Conservation (phyloP, 768 basidiomycete species). For the Harrya chromipes region DNA sequence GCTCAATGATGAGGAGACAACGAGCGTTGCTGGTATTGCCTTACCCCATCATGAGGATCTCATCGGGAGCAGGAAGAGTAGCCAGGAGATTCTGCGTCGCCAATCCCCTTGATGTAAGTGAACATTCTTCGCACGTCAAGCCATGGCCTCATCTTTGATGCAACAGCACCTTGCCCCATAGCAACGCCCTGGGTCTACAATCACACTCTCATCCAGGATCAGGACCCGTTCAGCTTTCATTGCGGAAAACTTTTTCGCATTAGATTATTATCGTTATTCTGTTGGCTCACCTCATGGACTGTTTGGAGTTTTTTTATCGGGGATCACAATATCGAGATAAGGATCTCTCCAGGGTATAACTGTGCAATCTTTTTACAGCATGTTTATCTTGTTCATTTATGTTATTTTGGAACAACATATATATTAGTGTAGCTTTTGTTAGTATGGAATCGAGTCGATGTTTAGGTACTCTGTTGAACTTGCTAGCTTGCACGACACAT, state of each 20-base stretch:
- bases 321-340: conserved; percentile 23
- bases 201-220: conserved; percentile 9
- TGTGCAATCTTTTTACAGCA: conserved; percentile 31
- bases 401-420: conserved; percentile 33
- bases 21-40: conserved; percentile 48
- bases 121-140: neutral
- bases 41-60: conserved; percentile 42
- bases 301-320: conserved; percentile 27
- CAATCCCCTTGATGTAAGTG: conserved; percentile 25
- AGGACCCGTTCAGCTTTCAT: conserved; percentile 6
- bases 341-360: conserved; percentile 31
- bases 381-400: conserved; percentile 39
- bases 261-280: conserved; percentile 35
- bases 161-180: neutral
- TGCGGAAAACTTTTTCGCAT: conserved; percentile 20
- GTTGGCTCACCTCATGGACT: conserved; percentile 27
- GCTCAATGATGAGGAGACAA: conserved; percentile 68
- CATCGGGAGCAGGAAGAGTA: conserved; percentile 39
- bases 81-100: conserved; percentile 36
- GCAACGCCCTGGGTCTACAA: neutral
- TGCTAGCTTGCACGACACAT: too few relatives aligned
- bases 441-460: conserved; percentile 11
- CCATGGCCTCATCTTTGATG: neutral
- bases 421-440: conserved; percentile 29
- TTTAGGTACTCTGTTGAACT: conserved; percentile 6